A percentile compares a stretch with the other conserved stretches of the same genome.
phyloP scores from a whole-genome alignment of 2,329 filamentous ascomycete genomes.

The Fragosphaeria purpurea region DNA sequence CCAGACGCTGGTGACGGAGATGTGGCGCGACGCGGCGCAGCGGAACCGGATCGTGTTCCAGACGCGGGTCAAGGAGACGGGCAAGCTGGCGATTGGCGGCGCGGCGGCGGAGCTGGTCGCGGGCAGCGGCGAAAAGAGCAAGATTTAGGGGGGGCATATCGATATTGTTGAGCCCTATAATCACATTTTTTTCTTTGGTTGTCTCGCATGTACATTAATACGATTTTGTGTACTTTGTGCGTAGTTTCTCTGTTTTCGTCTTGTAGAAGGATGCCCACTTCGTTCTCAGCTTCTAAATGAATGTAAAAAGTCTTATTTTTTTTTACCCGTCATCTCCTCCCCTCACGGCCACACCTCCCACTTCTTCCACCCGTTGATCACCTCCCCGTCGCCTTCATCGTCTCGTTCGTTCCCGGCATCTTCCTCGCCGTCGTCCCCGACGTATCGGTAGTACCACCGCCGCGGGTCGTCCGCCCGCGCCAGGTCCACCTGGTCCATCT shows the following conservation, averaged over 20 bases:
- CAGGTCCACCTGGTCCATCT: slow-evolving; percentile 67
- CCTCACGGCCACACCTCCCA: slow-evolving; percentile 59
- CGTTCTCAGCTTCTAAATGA: too few relatives aligned
- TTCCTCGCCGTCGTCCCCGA: slow-evolving; percentile 27
- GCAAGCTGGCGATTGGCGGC: slow-evolving; percentile 75
- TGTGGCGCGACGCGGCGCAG: slow-evolving; percentile 74
- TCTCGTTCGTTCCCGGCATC: not conserved
- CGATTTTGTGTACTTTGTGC: too few relatives aligned
- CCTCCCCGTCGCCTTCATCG: slow-evolving; percentile 23
- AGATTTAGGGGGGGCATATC: too few relatives aligned
- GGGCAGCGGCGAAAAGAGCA: slow-evolving; percentile 19
- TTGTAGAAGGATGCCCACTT: too few relatives aligned
- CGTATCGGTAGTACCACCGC: slow-evolving; percentile 59
- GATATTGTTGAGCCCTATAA: too few relatives aligned
- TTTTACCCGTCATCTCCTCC: too few relatives aligned
- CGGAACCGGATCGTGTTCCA: slow-evolving; percentile 63
- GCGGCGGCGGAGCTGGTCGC: slow-evolving; percentile 62
- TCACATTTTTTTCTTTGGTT: too few relatives aligned
- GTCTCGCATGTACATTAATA: too few relatives aligned
- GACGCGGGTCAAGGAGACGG: slow-evolving; percentile 82
- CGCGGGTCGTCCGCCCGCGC: slow-evolving; percentile 52
- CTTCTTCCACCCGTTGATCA: slow-evolving; percentile 50
- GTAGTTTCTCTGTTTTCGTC: too few relatives aligned
- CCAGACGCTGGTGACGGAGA: slow-evolving; percentile 84
- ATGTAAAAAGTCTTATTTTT: too few relatives aligned